These are phyloP conservation scores for Gastrodia elata DNA, from an alignment of 106 monocot genomes.

Conservation along the genomic window DNA sequence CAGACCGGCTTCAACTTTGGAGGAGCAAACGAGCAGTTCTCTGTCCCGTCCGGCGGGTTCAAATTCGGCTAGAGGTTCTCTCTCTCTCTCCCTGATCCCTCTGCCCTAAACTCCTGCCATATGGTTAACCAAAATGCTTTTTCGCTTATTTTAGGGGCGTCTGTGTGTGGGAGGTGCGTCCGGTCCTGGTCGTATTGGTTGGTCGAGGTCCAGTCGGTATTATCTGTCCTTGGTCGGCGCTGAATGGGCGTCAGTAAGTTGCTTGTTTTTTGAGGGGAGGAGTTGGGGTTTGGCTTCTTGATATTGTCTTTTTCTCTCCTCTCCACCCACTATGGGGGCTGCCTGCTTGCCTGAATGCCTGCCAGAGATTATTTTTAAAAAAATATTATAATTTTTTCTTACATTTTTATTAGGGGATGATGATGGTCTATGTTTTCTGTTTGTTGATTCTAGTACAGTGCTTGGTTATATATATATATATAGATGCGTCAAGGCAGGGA, in stretches of 20 bases:
- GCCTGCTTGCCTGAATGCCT: background rate
- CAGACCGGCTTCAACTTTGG: slow-evolving; percentile 18
- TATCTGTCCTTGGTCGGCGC: background rate
- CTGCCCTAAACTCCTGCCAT: background rate
- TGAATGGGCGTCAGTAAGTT: background rate
- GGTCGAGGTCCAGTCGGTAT: slow-evolving; percentile 6
- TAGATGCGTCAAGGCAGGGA: no score
- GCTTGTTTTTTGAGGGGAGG: background rate
- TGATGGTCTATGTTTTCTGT: background rate
- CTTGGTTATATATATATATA: no score
- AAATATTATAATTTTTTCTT: slow-evolving; percentile 1
- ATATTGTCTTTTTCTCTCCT: background rate
- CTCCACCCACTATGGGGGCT: no score
- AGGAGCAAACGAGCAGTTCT: slow-evolving; percentile 11
- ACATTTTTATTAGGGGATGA: no score
- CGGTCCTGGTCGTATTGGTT: background rate
- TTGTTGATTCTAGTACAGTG: background rate
- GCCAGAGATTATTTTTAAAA: slow-evolving; percentile 4
- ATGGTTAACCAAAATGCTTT: background rate
- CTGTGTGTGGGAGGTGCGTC: slow-evolving; percentile 4
- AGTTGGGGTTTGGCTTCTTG: background rate
- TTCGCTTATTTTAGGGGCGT: background rate
- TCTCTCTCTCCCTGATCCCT: no score
- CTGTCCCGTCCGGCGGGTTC: slow-evolving; percentile 21
- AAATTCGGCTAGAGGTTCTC: slow-evolving; percentile 17